Evolutionary conservation across 208 protist species (phyloP), one percentile per base, ranked within the genome.

Genomic region (Acanthamoeba lenticulata): DNA sequence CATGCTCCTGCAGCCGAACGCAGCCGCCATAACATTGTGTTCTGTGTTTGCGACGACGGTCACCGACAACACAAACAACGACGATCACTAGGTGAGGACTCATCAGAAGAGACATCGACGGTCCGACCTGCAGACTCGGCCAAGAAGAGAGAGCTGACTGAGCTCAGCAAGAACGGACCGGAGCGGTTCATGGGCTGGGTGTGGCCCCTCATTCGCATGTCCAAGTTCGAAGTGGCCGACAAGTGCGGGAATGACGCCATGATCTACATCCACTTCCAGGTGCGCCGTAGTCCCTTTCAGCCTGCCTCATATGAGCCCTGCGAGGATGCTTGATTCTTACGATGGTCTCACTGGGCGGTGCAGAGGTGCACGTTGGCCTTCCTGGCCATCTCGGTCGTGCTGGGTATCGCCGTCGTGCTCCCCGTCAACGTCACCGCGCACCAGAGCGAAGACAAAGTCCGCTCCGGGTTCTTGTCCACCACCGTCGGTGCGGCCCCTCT

Each of bases 171-270:
- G 32, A 90, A 90, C 45, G 81, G 81, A 44, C 81, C 81, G 6
- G 88, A 92, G 45, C 36, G 40, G 27, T 92, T 92, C 60, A 77
- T 92, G 57, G 60, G 88, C 24, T 92, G 88, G 88, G 49, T 92
- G 36, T 92, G 88, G 88, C 88, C 88, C 17, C 88, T 92, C 29
- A 27, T 92, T 27, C 49, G 60, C 42, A 69, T 92, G 88, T 49
- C 38, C 0, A 92, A 77, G 42, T 27, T 60, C 27, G 88, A 92
- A 49, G 32, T 92, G 38, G 52, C 88, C 27, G 88, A 92, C 15
- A 77, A 77, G 49, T 92, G 62, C 15, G 88, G 88, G 9, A 92
- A 92, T 79, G 88, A 92, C n/a, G 88, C 88, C 49, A 92, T 92
- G 88, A 67, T 92, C 60, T 92, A 92, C 44, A 44, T 92, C 24